A percentile compares a stretch with the other conserved stretches of the same genome.
phyloP scores from a whole-genome alignment of 2,329 filamentous ascomycete species.

The Arachnomyces sp. region DNA sequence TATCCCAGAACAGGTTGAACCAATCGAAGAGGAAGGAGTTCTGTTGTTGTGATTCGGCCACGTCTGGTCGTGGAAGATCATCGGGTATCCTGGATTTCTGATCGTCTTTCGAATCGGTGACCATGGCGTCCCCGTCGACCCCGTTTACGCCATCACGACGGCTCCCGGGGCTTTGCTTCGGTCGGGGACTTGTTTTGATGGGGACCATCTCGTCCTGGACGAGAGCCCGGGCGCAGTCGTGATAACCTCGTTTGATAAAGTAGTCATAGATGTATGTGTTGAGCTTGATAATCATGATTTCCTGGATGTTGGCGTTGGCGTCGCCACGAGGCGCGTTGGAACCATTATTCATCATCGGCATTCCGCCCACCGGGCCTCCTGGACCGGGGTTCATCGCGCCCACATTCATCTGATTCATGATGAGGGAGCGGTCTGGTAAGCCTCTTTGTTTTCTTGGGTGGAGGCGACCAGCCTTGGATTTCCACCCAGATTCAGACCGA shows the following conservation, averaged over 20 bases:
- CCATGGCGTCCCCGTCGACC: slow-evolving; percentile 65
- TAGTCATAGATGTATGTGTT: slow-evolving; percentile 64
- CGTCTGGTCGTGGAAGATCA: slow-evolving; percentile 58
- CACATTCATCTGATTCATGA: slow-evolving; percentile 52
- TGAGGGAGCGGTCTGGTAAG: slow-evolving; percentile 20
- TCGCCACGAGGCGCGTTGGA: slow-evolving; percentile 37
- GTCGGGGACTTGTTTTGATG: slow-evolving; percentile 48
- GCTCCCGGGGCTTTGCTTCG: slow-evolving; percentile 62
- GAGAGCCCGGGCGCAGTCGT: slow-evolving; percentile 70
- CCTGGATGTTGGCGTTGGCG: slow-evolving; percentile 27
- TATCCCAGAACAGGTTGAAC: slow-evolving; percentile 97
- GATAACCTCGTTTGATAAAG: slow-evolving; percentile 77
- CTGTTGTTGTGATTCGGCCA: slow-evolving; percentile 59
- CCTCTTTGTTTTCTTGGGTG: slow-evolving; percentile 25
- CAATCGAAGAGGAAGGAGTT: slow-evolving; percentile 86
- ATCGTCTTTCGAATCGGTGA: slow-evolving; percentile 74
- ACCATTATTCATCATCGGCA: slow-evolving; percentile 48
- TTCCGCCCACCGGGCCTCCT: slow-evolving; percentile 50
- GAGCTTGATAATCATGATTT: slow-evolving; percentile 36
- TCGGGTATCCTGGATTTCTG: slow-evolving; percentile 64
- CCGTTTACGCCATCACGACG: slow-evolving; percentile 65
- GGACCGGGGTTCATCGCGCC: slow-evolving; percentile 47
- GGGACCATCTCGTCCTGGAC: slow-evolving; percentile 53
- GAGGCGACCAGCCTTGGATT: slow-evolving; percentile 15
- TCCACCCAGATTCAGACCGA: background rate